Conservation (phyloP, 1,139 yeast species). For the Spencermartinsiella ligniputridi region DNA sequence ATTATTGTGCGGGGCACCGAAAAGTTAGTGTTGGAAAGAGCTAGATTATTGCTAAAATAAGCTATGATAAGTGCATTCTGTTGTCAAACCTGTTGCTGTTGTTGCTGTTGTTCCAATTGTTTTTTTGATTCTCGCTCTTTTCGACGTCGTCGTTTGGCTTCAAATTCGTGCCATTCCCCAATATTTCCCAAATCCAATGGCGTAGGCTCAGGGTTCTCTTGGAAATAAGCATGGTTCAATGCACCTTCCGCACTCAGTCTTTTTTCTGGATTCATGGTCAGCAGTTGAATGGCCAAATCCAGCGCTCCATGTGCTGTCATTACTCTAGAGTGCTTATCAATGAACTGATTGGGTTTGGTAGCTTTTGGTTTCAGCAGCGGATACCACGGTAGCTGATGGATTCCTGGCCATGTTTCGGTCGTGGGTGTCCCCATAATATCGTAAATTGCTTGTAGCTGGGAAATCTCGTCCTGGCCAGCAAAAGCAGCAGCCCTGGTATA, state of each 20-base stretch:
- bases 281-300: conserved; percentile 58
- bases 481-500: conserved; percentile 73
- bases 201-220: conserved; percentile 60
- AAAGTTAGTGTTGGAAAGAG: conserved; percentile 31
- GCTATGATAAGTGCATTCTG: background rate
- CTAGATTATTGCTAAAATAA: conserved; percentile 8
- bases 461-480: conserved; percentile 84
- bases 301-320: conserved; percentile 52
- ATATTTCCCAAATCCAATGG: conserved; percentile 49
- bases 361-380: conserved; percentile 68
- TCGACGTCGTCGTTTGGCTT: conserved; percentile 78
- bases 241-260: conserved; percentile 64
- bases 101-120: conserved; percentile 4
- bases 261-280: conserved; percentile 61
- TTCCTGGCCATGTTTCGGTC: conserved; percentile 69
- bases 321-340: conserved; percentile 39
- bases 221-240: conserved; percentile 62
- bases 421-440: conserved; percentile 86
- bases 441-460: conserved; percentile 73
- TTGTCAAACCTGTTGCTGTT: background rate
- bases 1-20: conserved; percentile 32
- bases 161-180: conserved; percentile 97
- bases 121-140: conserved; percentile 42
- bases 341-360: conserved; percentile 46
- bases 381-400: conserved; percentile 83